Percentiles rank a stretch among this genome's conserved stretches.
These are phyloP conservation scores for Monilinia aucupariae DNA, from an alignment of 2,329 filamentous ascomycete species.

Conservation along the genomic window DNA sequence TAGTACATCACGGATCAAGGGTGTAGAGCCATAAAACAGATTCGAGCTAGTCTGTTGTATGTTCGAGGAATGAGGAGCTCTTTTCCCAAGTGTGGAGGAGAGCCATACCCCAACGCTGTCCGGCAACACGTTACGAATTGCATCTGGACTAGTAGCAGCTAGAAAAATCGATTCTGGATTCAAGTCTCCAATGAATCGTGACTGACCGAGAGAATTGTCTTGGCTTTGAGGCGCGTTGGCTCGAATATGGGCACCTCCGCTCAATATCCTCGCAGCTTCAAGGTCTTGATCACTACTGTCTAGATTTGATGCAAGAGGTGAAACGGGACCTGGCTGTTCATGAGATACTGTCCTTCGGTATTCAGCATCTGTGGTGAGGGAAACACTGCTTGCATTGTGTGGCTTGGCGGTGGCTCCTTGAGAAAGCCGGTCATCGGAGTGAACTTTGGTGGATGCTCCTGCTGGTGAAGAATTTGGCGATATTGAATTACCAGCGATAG, in stretches of 20 bases:
- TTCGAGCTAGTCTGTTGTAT: constrained; percentile 18
- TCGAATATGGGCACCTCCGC: constrained; percentile 10
- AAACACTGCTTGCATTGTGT: neutral
- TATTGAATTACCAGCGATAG: constrained; percentile 13
- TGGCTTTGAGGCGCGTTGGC: neutral
- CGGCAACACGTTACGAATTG: constrained; percentile 39
- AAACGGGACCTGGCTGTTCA: neutral
- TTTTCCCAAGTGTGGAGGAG: constrained; percentile 23
- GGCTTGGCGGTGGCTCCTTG: neutral
- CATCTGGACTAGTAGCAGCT: constrained; percentile 44
- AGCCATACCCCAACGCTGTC: constrained; percentile 55
- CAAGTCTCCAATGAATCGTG: constrained; percentile 52
- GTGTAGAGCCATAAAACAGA: constrained; percentile 23
- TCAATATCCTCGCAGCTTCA: constrained; percentile 16
- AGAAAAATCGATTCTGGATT: constrained; percentile 57
- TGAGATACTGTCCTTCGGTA: neutral
- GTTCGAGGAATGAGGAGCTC: neutral
- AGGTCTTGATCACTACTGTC: constrained; percentile 15
- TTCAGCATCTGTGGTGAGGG: neutral
- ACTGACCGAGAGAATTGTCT: neutral
- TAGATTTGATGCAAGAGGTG: constrained; percentile 1
- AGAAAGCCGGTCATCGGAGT: neutral
- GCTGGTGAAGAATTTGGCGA: neutral
- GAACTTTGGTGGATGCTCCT: neutral
- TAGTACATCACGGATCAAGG: constrained; percentile 23